These are phyloP conservation scores for Trichophyton rubrum DNA, from an alignment of 2,329 filamentous ascomycete genomes.

Conservation along the genomic window DNA sequence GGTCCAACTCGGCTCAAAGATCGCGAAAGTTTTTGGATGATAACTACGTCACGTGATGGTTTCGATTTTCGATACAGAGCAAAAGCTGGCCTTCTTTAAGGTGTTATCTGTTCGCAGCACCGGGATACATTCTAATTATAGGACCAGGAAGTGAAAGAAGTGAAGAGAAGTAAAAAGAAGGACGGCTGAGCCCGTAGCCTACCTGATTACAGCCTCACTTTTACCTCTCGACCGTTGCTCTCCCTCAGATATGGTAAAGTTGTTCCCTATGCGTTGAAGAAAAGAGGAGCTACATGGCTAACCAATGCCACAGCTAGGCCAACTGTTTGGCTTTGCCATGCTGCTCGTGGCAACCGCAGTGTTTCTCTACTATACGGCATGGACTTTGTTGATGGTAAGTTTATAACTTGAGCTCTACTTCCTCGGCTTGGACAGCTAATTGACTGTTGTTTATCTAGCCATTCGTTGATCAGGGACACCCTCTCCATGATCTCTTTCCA, in stretches of 20 bases:
- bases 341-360: slow-evolving; percentile 59
- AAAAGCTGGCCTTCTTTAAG: neutral
- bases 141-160: neutral
- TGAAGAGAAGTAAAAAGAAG: neutral
- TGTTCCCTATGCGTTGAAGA: slow-evolving; percentile 7
- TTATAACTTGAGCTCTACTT: neutral
- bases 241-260: slow-evolving; percentile 12
- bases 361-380: slow-evolving; percentile 90
- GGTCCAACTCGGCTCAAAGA: neutral
- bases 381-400: slow-evolving; percentile 90
- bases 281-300: neutral
- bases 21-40: neutral
- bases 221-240: neutral
- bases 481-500: slow-evolving; percentile 87
- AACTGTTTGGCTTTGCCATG: slow-evolving; percentile 65
- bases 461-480: slow-evolving; percentile 90
- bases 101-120: neutral
- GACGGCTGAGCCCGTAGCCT: neutral
- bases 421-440: neutral
- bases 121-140: neutral
- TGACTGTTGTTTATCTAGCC: slow-evolving; percentile 45
- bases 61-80: neutral
- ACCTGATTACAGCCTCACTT: neutral
- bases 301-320: slow-evolving; percentile 62
- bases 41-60: neutral